Evolutionary conservation across 352 stramenopile species (phyloP), one percentile per base, ranked within the genome.

Genomic region (Phytophthora citrophthora): DNA sequence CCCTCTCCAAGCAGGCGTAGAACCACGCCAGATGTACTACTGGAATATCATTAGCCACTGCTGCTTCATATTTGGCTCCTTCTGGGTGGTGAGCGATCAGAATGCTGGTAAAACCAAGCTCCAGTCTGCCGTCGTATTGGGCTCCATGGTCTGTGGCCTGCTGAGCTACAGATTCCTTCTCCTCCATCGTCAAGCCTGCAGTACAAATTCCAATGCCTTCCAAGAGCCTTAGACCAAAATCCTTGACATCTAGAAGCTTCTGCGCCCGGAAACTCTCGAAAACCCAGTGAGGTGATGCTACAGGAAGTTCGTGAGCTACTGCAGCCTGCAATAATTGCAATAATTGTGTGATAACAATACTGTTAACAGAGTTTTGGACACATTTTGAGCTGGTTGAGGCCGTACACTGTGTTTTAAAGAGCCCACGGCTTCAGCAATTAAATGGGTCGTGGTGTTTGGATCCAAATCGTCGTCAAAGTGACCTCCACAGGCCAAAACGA

Each of bases 21-120:
- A 93, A 63, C 85, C 85, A 93, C 27, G 75, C 80, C 8, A 91
- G 63, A 50, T 91, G 81, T 2, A 91, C 85, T 10, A 93, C 73
- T 3, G 85, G 77, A 48, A 93, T 86, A 10, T 73, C 61, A 58
- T 90, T 74, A 4, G 64, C 65, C 15, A 86, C 51, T 0, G 82
- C 82, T 1, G 81, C 81, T 13, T 90, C 77, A 45, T 89, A 91
- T 61, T 93, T 91, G 15, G 77, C 68, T 46, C 85, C 85, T 51
- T 74, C 66, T 0, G 78, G 51, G 23, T 74, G 69, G 66, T 87
- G 72, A 23, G 82, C 82, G 50, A 93, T 81, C 16, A 93, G 77
- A 23, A 90, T 72, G 58, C 49, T 77, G 7, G 85, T 93, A 44
- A 74, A 70, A 0, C 81, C 82, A 51, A 88, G 69, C 44, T 88